Evolutionary conservation across 768 basidiomycete genomes (phyloP).

Genomic region (Phaffia australis): DNA sequence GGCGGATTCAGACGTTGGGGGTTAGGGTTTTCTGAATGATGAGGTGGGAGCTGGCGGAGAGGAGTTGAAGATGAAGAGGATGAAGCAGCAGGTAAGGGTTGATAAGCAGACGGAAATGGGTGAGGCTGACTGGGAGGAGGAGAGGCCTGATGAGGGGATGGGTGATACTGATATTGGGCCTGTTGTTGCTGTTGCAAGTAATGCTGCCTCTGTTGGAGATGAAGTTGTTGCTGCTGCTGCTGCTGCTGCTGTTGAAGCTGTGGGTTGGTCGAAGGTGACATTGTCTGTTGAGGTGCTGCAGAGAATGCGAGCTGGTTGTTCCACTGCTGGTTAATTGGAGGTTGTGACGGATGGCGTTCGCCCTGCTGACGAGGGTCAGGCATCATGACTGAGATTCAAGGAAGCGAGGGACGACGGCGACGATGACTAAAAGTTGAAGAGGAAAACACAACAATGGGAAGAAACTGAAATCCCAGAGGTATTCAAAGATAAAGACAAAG

Average conservation of each 20-base stretch:
- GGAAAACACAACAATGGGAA: no score
- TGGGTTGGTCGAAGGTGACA: slow-evolving; percentile 29
- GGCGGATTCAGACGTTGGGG: neutral
- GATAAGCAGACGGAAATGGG: neutral
- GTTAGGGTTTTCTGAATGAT: neutral
- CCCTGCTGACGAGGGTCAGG: no score
- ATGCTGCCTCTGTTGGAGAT: slow-evolving; percentile 29
- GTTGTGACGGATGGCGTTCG: no score
- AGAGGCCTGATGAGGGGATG: neutral
- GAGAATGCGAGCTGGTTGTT: neutral
- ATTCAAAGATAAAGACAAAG: no score
- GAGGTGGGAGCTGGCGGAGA: neutral
- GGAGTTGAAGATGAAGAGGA: neutral
- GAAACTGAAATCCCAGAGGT: no score
- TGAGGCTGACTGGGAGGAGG: neutral
- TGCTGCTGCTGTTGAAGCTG: slow-evolving; percentile 28
- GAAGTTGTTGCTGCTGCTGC: slow-evolving; percentile 32
- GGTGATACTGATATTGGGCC: slow-evolving; percentile 13
- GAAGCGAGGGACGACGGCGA: no score
- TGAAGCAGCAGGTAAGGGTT: slow-evolving; percentile 26
- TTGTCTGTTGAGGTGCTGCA: neutral
- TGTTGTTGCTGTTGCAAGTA: slow-evolving; percentile 28
- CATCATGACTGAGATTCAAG: no score
- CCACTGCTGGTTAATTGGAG: no score
- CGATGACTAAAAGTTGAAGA: no score